Percentiles rank a stretch among this genome's conserved stretches.
These are phyloP conservation scores for Penstemon barbatus DNA, from an alignment of 257 asterid genomes.

Conservation along the genomic window DNA sequence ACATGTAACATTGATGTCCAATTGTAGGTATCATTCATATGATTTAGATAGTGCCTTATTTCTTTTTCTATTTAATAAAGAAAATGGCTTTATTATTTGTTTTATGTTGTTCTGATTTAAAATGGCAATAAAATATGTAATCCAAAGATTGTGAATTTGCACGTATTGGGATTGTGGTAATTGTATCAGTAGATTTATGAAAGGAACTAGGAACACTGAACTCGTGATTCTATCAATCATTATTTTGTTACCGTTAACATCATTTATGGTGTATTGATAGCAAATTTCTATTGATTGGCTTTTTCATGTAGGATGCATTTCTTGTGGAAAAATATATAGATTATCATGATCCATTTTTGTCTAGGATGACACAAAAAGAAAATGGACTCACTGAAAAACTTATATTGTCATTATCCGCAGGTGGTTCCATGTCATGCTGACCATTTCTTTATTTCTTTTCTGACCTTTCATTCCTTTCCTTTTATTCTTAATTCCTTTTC, in stretches of 20 bases:
- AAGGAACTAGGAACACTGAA: background rate
- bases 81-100: no score
- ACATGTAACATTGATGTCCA: no score
- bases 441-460: constrained; percentile 19
- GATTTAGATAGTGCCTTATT: no score
- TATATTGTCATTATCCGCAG: constrained; percentile 38
- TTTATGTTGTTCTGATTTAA: no score
- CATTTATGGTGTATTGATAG: constrained; percentile 13
- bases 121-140: no score
- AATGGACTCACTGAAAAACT: constrained; percentile 35
- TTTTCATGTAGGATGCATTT: constrained; percentile 32
- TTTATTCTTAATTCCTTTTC: constrained; percentile 17
- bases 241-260: background rate
- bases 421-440: constrained; percentile 35
- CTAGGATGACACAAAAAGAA: constrained; percentile 29
- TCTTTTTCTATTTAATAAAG: no score
- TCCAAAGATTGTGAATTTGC: no score
- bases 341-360: constrained; percentile 29
- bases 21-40: no score
- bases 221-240: constrained; percentile 7
- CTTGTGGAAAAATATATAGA: constrained; percentile 19
- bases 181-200: background rate
- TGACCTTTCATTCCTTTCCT: background rate
- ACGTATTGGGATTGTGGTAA: background rate
- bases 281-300: constrained; percentile 15